Base-by-base conservation (phyloP, 306 rosid genomes). In the Nissolia schottii region DNA sequence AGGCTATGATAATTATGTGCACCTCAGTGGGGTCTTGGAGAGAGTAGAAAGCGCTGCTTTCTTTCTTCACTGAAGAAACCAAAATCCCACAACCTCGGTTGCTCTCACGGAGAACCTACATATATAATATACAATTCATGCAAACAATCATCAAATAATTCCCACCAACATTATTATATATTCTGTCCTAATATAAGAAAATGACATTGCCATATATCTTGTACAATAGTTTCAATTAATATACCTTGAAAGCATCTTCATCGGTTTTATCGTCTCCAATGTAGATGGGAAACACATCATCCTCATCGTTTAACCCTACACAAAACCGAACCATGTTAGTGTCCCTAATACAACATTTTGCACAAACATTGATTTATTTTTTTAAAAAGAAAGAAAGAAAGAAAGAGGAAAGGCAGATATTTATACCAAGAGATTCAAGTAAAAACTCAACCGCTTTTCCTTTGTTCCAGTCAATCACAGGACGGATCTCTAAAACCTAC, bases 401-500 rank as follows among this genome's bases (percentile, higher is more conserved):
- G 2, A 38, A 49, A 56, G 2, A 55, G 19, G 64, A 2, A 49
- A 32, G 45, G 27, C 12, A n/a, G 27, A 38, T 13, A 5, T 69
- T 57, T 15, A 41, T 80, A 90, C 98, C 96, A 13, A 93, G 89
- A 71, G 92, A 93, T 63, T 87, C 92, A 32, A 91, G 92, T 85
- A 93, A 74, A 81, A 93, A 93, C 43, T 91, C 97, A 58, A 93
- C 98, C 13, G 98, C 97, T 80, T 91, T 93, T 83, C 98, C 98
- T 82, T 93, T 93, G 85, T 93, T 83, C 98, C 98, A 93, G 57
- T 91, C 92, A 65, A 93, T 87, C 70, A 75, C 89, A 23, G 98
- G 98, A 81, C 98, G 98, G 29, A 93, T 70, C 69, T 93, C 98
- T 93, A 93, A 93, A 86, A 93, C 98, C 98, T 93, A 57, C 29